Evolutionary conservation across 495 filamentous ascomycete genomes (phyloP), one percentile per base, ranked within the genome.

Genomic region (Penicillium atrosanguineum): DNA sequence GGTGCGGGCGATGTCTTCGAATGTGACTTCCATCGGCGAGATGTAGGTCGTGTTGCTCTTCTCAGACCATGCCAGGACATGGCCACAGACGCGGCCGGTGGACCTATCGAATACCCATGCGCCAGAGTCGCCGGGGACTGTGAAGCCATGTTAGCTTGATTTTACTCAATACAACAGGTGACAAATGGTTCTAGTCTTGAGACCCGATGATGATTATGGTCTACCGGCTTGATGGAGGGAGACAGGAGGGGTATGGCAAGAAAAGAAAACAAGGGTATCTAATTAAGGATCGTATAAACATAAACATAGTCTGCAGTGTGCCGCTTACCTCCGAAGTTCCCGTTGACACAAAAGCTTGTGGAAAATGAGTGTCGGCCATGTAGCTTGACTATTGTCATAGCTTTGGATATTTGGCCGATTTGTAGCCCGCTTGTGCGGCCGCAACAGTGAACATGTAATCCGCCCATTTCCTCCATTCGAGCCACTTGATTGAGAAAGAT

Each of bases 61-160:
- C 46, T 83, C 81, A 48, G 84, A 91, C 83, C 87, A 95, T 8
- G 93, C 93, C 11, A 97, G 76, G 14, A 97, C 88, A 57, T 96
- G 91, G 15, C 92, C 93, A 65, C 88, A 91, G 5, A 96, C 85
- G 26, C 82, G 81, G n/a, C 90, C 90, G 16, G 83, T 76, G 7
- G 81, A 78, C 50, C 90, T 88, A 56, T 95, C 89, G 50, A 96
- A 85, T 15, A 97, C 82, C 93, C 93, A 97, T 16, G 93, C 91
- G 15, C 93, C 93, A 11, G 87, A 92, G 65, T 97, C 92, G 18
- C 93, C 93, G 20, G 90, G 90, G 38, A 91, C 86, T 82, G 54
- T 26, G 48, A 25, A 2, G 26, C 21, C 9, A 26, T 52, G 55
- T 62, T 69, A 65, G 65, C 59, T 53, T 59, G 31, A 15, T 34